These are phyloP conservation scores for Debaryomyces castellii DNA, from an alignment of 805 yeast genomes.

Conservation along the genomic window DNA sequence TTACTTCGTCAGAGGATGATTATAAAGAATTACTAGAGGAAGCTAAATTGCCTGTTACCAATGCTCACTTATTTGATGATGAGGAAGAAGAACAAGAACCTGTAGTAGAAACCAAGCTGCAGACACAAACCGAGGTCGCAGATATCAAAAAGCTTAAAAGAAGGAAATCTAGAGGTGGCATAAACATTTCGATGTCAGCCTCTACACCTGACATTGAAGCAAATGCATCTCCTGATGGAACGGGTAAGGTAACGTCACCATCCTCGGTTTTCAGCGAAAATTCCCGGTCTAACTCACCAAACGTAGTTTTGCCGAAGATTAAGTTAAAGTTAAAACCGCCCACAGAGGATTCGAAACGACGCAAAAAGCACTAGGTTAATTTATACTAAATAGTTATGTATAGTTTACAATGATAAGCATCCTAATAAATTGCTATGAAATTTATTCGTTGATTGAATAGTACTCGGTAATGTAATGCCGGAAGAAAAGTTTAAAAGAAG, in stretches of 20 bases:
- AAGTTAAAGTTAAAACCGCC: constrained; percentile 9
- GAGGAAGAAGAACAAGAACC: constrained; percentile 24
- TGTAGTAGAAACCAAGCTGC: constrained; percentile 4
- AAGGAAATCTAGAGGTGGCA: constrained; percentile 29
- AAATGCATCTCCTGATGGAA: neutral
- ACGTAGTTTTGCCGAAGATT: constrained; percentile 8
- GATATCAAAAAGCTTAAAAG: constrained; percentile 15
- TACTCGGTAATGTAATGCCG: neutral
- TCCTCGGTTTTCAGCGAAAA: neutral
- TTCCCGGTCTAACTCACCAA: constrained; percentile 1
- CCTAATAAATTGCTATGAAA: neutral
- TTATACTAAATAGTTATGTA: neutral
- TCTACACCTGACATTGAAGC: neutral
- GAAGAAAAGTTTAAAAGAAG: neutral
- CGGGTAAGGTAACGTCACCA: neutral
- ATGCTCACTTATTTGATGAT: constrained; percentile 40
- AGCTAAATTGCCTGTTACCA: constrained; percentile 27
- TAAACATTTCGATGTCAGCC: constrained; percentile 11
- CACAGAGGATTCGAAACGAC: constrained; percentile 3
- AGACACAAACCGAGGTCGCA: neutral
- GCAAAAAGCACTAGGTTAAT: neutral
- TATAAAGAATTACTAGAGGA: constrained; percentile 32
- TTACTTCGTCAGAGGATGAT: constrained; percentile 27
- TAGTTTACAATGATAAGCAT: neutral
- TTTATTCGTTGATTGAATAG: neutral